Evolutionary conservation across 2,329 filamentous ascomycete genomes (phyloP).

Genomic region (Alternaria gaisen): DNA sequence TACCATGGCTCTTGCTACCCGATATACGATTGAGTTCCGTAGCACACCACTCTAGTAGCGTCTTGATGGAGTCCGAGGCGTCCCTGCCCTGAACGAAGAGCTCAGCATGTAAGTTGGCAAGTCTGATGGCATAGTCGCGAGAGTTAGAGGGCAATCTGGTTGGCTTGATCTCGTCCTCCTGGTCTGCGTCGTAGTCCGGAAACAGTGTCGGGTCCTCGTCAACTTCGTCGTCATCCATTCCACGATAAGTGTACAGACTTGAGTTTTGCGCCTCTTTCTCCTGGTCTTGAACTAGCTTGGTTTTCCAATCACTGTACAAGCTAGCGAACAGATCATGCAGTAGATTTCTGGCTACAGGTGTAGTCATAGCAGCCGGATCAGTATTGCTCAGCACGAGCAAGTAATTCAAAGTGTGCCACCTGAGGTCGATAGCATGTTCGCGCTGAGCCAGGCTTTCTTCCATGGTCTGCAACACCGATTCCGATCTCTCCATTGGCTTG

Average conservation of each 20-base stretch:
- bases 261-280: conserved; percentile 75
- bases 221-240: conserved; percentile 79
- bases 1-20: conserved; percentile 35
- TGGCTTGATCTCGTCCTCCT: conserved; percentile 42
- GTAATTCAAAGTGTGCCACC: conserved; percentile 48
- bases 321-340: conserved; percentile 73
- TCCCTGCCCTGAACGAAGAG: conserved; percentile 37
- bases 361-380: conserved; percentile 26
- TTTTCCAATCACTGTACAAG: conserved; percentile 83
- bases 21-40: conserved; percentile 39
- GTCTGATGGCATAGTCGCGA: conserved; percentile 45
- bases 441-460: conserved; percentile 31
- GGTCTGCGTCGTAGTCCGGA: conserved; percentile 73
- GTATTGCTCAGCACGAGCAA: conserved; percentile 38
- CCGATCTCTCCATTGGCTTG: conserved; percentile 24
- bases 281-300: conserved; percentile 78
- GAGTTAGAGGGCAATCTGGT: conserved; percentile 28
- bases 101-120: conserved; percentile 46
- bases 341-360: conserved; percentile 45
- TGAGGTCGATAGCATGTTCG: conserved; percentile 39
- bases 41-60: conserved; percentile 43
- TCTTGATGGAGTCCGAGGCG: conserved; percentile 36
- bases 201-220: conserved; percentile 83
- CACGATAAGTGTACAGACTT: conserved; percentile 84
- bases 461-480: conserved; percentile 24